Evolutionary conservation across 2,329 filamentous ascomycete species (phyloP), one percentile per base, ranked within the genome.

Genomic region (Catunica adiposa): DNA sequence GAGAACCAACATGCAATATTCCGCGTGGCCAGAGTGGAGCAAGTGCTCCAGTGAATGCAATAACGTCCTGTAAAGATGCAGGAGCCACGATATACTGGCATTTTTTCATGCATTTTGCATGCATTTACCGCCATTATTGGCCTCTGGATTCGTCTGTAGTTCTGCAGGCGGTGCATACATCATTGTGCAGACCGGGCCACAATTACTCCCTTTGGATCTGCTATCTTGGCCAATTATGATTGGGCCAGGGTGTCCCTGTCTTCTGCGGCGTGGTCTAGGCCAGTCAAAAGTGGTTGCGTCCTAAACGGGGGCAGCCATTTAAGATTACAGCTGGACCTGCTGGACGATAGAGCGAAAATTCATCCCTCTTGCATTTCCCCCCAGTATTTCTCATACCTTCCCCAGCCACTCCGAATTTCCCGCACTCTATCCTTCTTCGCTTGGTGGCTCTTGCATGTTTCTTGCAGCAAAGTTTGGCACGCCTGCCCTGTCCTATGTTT

Each of bases 351-450:
- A 34, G 29, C 48, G n/a, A 51, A 17, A 20, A 14, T 34, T 51
- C 47, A 9, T 25, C 9, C 23, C 47, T 15, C 15, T 51, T 51
- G 14, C 47, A 11, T 22, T 51, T 51, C 34, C 14, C 25, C 31
- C 20, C 29, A n/a, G 34, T 40, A 40, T 7, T 53, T 40, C 26
- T 48, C 26, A 3, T 26, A 11, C 44, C 9, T 26, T 48, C 22
- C 54, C 54, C 54, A 56, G 54, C 54, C 54, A 56, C 54, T 48
- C 48, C 40, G 20, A 53, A 40, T 47, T 53, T 47, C n/a, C 47
- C 11, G 22, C 14, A 23, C 44, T 22, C n/a, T 46, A 17, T 17
- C 26, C 5, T 26, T 48, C 23, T 23, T 48, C 22, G 15, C 23
- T 48, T 48, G 29, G 11, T 5, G 11, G 29, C 29, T 34, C 29